A percentile compares a stretch with the other conserved stretches of the same genome.
Conservation (phyloP, 768 basidiomycete species). For the Astraeus odoratus region DNA sequence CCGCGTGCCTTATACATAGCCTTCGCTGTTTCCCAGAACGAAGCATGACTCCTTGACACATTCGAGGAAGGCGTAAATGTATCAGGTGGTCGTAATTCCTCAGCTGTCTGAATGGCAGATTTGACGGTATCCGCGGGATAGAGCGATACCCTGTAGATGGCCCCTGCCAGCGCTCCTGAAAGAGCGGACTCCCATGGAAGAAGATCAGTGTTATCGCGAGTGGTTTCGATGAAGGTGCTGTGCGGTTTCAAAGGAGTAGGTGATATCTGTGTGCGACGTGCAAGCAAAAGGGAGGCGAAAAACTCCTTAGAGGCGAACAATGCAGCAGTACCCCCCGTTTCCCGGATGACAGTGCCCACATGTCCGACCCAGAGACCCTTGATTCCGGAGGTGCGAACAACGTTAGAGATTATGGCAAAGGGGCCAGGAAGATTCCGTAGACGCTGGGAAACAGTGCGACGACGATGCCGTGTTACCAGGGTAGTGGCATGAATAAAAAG, state of each 20-base stretch:
- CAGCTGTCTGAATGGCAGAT: constrained; percentile 85
- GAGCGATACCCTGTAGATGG: constrained; percentile 69
- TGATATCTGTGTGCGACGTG: constrained; percentile 29
- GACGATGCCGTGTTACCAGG: constrained; percentile 6
- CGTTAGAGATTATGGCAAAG: constrained; percentile 39
- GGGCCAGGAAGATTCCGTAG: constrained; percentile 40
- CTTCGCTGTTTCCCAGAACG: constrained; percentile 52
- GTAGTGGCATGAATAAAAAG: constrained; percentile 9
- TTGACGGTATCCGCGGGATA: constrained; percentile 93
- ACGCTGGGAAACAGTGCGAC: constrained; percentile 4
- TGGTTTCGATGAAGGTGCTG: neutral
- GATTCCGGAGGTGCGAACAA: constrained; percentile 43
- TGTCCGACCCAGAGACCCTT: constrained; percentile 83
- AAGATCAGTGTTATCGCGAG: constrained; percentile 12
- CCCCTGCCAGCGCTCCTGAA: constrained; percentile 75
- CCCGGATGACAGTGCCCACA: constrained; percentile 78
- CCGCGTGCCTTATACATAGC: constrained; percentile 73
- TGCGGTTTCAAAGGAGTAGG: constrained; percentile 1
- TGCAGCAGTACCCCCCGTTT: constrained; percentile 78
- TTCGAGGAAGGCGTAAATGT: constrained; percentile 8
- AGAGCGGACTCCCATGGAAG: constrained; percentile 69
- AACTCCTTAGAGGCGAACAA: constrained; percentile 88
- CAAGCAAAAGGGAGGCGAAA: constrained; percentile 55
- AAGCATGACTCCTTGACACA: constrained; percentile 24
- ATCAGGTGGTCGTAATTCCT: constrained; percentile 57